phyloP scores from a whole-genome alignment of 306 rosid species.

The Bauhinia variegata region DNA sequence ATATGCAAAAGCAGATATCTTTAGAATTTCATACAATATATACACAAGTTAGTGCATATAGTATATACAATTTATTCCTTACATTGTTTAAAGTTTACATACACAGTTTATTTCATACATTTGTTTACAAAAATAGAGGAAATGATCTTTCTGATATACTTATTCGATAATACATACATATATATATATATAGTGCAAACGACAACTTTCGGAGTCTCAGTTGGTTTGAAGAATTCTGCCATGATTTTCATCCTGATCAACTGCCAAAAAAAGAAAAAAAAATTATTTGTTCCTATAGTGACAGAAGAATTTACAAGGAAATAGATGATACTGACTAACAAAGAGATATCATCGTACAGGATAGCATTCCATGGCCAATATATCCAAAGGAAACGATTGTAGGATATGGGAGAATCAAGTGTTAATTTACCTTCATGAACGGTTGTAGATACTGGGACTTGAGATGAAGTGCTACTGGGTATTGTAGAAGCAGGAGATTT shows the following conservation, averaged over 20 bases:
- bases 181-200: constrained; percentile 5
- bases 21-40: constrained; percentile 20
- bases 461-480: constrained; percentile 33
- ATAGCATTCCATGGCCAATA: no score
- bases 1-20: neutral
- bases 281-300: neutral
- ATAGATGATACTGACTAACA: constrained; percentile 20
- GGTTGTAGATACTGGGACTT: constrained; percentile 44
- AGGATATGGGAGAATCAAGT: neutral
- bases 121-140: constrained; percentile 34
- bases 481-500: constrained; percentile 28
- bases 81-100: constrained; percentile 3
- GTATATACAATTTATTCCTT: constrained; percentile 27
- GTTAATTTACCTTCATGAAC: constrained; percentile 56
- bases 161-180: constrained; percentile 28
- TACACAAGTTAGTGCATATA: neutral
- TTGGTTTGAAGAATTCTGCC: constrained; percentile 81
- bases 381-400: no score
- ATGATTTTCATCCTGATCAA: constrained; percentile 58
- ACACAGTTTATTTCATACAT: constrained; percentile 27
- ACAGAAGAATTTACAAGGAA: neutral
- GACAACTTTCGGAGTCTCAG: constrained; percentile 37
- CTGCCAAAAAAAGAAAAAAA: constrained; percentile 54
- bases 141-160: constrained; percentile 37
- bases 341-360: no score